Evolutionary conservation across 2,329 filamentous ascomycete species (phyloP).

Genomic region (Davidsoniella virescens): DNA sequence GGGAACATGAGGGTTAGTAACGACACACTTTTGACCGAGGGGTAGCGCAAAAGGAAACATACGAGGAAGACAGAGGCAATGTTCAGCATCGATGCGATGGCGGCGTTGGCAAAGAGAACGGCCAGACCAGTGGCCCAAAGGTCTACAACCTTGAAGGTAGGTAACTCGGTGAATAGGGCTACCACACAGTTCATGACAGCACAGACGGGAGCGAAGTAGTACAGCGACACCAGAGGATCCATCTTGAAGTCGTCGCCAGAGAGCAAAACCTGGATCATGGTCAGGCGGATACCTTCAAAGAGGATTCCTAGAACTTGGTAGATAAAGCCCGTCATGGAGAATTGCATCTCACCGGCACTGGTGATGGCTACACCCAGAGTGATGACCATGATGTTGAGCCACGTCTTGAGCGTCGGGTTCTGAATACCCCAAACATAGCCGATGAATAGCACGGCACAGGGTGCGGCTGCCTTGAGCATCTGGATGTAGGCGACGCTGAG

Average conservation of each 20-base stretch:
- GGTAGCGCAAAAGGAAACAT: slow-evolving; percentile 22
- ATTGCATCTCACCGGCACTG: slow-evolving; percentile 48
- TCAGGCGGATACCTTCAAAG: slow-evolving; percentile 66
- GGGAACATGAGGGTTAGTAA: not conserved
- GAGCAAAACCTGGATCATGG: slow-evolving; percentile 74
- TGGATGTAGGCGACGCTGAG: slow-evolving; percentile 53
- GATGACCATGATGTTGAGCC: slow-evolving; percentile 35
- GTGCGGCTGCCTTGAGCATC: slow-evolving; percentile 54
- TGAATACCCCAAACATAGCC: slow-evolving; percentile 44
- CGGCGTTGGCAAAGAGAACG: slow-evolving; percentile 56
- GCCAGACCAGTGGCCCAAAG: slow-evolving; percentile 47
- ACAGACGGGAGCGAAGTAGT: slow-evolving; percentile 80
- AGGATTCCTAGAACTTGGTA: slow-evolving; percentile 60
- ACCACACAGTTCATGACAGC: slow-evolving; percentile 64
- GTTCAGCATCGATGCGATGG: slow-evolving; percentile 65
- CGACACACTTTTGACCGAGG: slow-evolving; percentile 8
- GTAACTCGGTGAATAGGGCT: slow-evolving; percentile 52
- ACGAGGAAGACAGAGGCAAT: slow-evolving; percentile 76
- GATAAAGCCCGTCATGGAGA: slow-evolving; percentile 47
- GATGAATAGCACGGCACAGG: slow-evolving; percentile 48
- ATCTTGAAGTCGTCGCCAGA: slow-evolving; percentile 65
- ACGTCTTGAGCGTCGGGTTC: slow-evolving; percentile 27
- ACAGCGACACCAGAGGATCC: slow-evolving; percentile 75
- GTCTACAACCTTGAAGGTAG: slow-evolving; percentile 47
- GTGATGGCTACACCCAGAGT: slow-evolving; percentile 36